Percentiles rank a stretch among this genome's conserved stretches.
Conservation (phyloP, 1,139 yeast genomes). For the Scheffersomyces illinoinensis region DNA sequence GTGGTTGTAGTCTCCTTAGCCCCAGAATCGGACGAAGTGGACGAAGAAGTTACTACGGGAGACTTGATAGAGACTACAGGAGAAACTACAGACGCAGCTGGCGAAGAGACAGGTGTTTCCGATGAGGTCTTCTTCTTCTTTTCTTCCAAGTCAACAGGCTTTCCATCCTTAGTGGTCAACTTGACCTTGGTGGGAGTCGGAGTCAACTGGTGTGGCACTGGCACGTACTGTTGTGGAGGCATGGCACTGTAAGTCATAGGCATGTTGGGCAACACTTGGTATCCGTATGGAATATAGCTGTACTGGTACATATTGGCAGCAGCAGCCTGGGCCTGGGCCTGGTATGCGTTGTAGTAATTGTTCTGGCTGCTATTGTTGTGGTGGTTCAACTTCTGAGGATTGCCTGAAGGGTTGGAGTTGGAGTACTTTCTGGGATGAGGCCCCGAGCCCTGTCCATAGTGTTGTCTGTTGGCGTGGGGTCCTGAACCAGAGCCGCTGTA, state of each 20-base stretch:
- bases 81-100: conserved; percentile 7
- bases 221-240: conserved; percentile 15
- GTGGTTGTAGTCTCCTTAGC: conserved; percentile 14
- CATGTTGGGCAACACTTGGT: conserved; percentile 17
- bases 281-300: conserved; percentile 15
- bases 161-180: conserved; percentile 50
- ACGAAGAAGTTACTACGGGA: conserved; percentile 12
- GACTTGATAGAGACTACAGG: conserved; percentile 3
- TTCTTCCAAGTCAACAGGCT: conserved; percentile 46
- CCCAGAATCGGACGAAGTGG: conserved; percentile 18
- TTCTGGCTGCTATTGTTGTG: conserved; percentile 7
- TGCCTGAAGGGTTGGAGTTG: conserved; percentile 4
- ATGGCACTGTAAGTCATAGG: conserved; percentile 16
- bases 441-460: not conserved
- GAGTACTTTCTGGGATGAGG: not conserved
- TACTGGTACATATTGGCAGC: conserved; percentile 12
- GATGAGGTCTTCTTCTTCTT: conserved; percentile 30
- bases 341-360: conserved; percentile 14
- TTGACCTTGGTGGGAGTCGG: conserved; percentile 25
- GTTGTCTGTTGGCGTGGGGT: conserved; percentile 7
- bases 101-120: conserved; percentile 8
- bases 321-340: conserved; percentile 4
- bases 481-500: conserved; percentile 6
- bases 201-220: conserved; percentile 8
- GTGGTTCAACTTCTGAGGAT: conserved; percentile 7